Evolutionary conservation across 352 stramenopile species (phyloP), one percentile per base, ranked within the genome.

Genomic region (Elongisporangium undulatum): DNA sequence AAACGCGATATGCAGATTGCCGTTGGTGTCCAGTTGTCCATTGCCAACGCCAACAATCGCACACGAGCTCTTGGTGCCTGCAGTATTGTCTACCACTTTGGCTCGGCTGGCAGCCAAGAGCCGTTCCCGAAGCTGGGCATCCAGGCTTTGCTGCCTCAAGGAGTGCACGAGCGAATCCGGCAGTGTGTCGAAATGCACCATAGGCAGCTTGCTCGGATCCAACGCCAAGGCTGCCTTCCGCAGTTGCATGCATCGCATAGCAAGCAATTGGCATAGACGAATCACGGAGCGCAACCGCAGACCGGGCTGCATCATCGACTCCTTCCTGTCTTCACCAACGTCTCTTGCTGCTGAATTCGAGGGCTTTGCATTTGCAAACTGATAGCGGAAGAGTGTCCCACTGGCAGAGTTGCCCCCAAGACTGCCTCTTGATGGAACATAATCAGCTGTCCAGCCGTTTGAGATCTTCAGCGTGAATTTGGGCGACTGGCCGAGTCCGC

Each of bases 111-210:
- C 65, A 6, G 39, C 49, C 17, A 41, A 38, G 13, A 73, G 62
- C 4, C 66, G 49, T 15, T 41, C 55, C 3, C 41, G 54, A 15
- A 73, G 22, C 17, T 57, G 17, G 2, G 45, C 15, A 15, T 67
- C 57, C 1, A 79, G 26, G 26, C 49, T 67, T 22, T 58, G 53
- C 7, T 53, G 58, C 9, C 71, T 67, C 10, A 87, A 74, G 1
- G 66, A 79, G 6, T 61, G 57, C 50, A 88, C 21, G 4, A 90
- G n/a, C 0, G 67, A 74, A 38, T 69, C 64, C 8, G 81, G 74
- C 7, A 89, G 49, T 0, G 45, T 61, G 24, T 90, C 81, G 51
- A 73, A 89, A 55, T 90, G 81, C 3, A 83, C 57, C 22, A 85
- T 67, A 13, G 78, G 78, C 3, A 80, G 64, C 19, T 76, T 79